Conservation (phyloP, 2,329 filamentous ascomycete species). For the Colletotrichum coccodes region DNA sequence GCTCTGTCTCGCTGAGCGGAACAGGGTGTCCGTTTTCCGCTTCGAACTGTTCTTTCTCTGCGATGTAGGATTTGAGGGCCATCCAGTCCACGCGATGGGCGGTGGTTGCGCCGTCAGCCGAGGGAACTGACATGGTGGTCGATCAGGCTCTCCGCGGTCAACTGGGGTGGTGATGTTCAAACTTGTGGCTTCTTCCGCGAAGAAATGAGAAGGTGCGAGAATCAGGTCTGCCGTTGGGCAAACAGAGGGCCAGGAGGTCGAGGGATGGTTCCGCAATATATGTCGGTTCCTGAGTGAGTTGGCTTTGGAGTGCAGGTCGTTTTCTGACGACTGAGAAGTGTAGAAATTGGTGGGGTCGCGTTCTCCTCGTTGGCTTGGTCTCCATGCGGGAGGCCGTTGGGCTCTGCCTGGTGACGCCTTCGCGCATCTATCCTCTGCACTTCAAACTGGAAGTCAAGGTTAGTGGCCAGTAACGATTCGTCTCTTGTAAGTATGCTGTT, state of each 20-base stretch:
- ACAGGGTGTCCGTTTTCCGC: conserved; percentile 42
- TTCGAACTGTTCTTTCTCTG: conserved; percentile 50
- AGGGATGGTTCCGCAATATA: too few relatives aligned
- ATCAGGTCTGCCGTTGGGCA: too few relatives aligned
- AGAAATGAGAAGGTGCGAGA: not conserved
- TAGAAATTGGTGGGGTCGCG: not conserved
- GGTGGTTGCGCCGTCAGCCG: not conserved
- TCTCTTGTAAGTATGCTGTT: not conserved
- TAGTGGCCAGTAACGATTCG: not conserved
- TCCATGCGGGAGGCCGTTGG: not conserved
- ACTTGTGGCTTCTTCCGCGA: not conserved
- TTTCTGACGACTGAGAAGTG: not conserved
- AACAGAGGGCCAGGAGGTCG: not conserved
- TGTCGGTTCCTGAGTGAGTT: too few relatives aligned
- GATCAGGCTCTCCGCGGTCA: not conserved
- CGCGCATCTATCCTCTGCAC: not conserved
- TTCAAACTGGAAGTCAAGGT: not conserved
- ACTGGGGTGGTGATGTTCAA: not conserved
- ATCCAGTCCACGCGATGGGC: conserved; percentile 41
- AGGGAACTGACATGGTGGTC: not conserved
- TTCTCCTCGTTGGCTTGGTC: not conserved
- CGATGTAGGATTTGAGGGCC: conserved; percentile 52
- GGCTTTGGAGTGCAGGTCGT: not conserved
- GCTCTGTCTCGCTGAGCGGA: conserved; percentile 49
- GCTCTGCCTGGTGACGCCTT: not conserved